These are phyloP conservation scores for Candida koratica DNA, from an alignment of 805 yeast species.

Conservation along the genomic window DNA sequence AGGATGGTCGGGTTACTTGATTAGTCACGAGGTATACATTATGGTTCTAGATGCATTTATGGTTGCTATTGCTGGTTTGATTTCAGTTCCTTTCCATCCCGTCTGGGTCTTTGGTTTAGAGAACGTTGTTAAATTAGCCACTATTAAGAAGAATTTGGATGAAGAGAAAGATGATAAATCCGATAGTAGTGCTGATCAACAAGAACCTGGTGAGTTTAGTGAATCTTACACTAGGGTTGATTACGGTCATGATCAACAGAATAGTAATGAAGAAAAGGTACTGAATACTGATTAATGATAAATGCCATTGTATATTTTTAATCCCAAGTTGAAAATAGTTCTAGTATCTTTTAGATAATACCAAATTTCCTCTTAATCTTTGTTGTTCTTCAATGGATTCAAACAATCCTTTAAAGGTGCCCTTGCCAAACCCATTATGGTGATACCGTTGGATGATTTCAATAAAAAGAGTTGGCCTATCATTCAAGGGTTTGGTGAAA, in stretches of 20 bases:
- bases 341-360: slow-evolving; percentile 7
- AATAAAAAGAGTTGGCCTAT: slow-evolving; percentile 76
- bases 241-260: too few species aligned
- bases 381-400: slow-evolving; percentile 82
- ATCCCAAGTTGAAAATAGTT: slow-evolving; percentile 1
- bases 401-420: slow-evolving; percentile 78
- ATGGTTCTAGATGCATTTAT: slow-evolving; percentile 38
- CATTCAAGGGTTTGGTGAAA: slow-evolving; percentile 71
- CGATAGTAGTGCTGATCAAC: neutral
- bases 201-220: neutral
- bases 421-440: slow-evolving; percentile 86
- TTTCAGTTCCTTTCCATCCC: slow-evolving; percentile 40
- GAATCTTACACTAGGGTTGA: too few species aligned
- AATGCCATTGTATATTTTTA: slow-evolving; percentile 5
- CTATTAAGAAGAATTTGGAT: slow-evolving; percentile 25
- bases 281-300: too few species aligned
- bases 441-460: slow-evolving; percentile 78
- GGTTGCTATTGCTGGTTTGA: slow-evolving; percentile 34
- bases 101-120: slow-evolving; percentile 30
- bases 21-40: slow-evolving; percentile 33
- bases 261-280: too few species aligned
- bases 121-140: slow-evolving; percentile 24
- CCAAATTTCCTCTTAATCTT: slow-evolving; percentile 59
- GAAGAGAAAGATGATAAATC: slow-evolving; percentile 8
- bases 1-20: slow-evolving; percentile 36